A percentile compares a stretch with the other conserved stretches of the same genome.
phyloP scores from a whole-genome alignment of 179 eudicot species.

The Nepenthes alata region DNA sequence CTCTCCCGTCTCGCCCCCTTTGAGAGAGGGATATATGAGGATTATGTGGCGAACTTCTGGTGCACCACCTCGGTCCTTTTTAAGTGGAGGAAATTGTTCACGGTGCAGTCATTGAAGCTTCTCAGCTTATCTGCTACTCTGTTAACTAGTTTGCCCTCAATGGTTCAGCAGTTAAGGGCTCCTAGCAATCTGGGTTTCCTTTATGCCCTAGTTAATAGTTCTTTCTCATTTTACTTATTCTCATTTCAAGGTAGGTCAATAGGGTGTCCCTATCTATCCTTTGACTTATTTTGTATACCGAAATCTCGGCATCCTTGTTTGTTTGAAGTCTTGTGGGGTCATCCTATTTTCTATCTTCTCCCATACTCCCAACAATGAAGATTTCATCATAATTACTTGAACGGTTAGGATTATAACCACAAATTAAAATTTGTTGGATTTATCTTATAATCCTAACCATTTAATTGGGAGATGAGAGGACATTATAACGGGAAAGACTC shows the following conservation, averaged over 20 bases:
- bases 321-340: background rate
- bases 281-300: background rate
- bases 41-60: constrained; percentile 97
- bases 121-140: constrained; percentile 59
- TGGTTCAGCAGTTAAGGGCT: constrained; percentile 66
- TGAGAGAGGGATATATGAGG: constrained; percentile 88
- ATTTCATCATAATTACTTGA: too few species aligned
- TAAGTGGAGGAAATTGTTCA: constrained; percentile 76
- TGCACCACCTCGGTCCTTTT: constrained; percentile 68
- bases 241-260: constrained; percentile 70
- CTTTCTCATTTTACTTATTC: constrained; percentile 76
- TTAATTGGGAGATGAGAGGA: too few species aligned
- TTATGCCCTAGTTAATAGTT: constrained; percentile 58
- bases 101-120: constrained; percentile 43
- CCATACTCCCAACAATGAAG: too few species aligned
- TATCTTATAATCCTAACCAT: too few species aligned
- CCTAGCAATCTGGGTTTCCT: constrained; percentile 76
- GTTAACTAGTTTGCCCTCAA: constrained; percentile 62
- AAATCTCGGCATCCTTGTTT: background rate
- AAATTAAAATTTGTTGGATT: too few species aligned
- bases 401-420: too few species aligned
- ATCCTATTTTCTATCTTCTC: too few species aligned
- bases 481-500: too few species aligned
- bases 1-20: constrained; percentile 90
- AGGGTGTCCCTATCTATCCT: background rate